phyloP scores from a whole-genome alignment of 2,329 filamentous ascomycete genomes.

The Calonectria pteridis region DNA sequence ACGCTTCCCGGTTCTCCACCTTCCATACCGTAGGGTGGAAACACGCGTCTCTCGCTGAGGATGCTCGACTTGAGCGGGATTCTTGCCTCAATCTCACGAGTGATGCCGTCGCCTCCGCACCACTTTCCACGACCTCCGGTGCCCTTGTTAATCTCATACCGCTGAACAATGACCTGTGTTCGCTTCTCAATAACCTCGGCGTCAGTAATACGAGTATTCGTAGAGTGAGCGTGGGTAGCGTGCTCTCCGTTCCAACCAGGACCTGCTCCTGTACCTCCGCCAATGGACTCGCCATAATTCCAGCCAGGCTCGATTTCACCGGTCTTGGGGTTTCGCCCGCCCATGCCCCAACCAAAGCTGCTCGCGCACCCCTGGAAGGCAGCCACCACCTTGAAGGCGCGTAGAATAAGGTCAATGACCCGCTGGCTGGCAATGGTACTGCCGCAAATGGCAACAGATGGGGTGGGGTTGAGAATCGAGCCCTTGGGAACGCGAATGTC shows the following conservation, averaged over 20 bases:
- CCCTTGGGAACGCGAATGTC: constrained; percentile 49
- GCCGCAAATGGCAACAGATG: constrained; percentile 59
- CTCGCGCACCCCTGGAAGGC: constrained; percentile 48
- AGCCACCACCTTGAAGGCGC: constrained; percentile 40
- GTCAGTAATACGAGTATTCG: constrained; percentile 51
- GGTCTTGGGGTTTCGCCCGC: constrained; percentile 43
- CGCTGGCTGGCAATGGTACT: constrained; percentile 66
- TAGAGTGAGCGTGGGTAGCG: constrained; percentile 48
- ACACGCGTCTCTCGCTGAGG: constrained; percentile 51
- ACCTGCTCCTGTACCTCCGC: constrained; percentile 51
- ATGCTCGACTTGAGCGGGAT: constrained; percentile 50
- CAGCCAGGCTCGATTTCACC: constrained; percentile 66
- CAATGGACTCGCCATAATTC: constrained; percentile 57
- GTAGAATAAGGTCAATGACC: constrained; percentile 50
- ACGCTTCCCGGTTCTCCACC: constrained; percentile 45
- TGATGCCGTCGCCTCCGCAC: constrained; percentile 50
- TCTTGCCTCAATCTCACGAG: constrained; percentile 52
- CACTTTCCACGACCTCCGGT: constrained; percentile 48
- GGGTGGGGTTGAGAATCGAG: constrained; percentile 50
- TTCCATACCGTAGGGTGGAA: constrained; percentile 50
- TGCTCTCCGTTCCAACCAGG: constrained; percentile 45
- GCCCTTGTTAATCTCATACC: constrained; percentile 45
- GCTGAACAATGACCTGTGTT: constrained; percentile 49
- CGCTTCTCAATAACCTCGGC: constrained; percentile 51
- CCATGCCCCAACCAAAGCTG: constrained; percentile 52